Conservation (phyloP, 805 yeast genomes). For the Ogataea paraovalis region DNA sequence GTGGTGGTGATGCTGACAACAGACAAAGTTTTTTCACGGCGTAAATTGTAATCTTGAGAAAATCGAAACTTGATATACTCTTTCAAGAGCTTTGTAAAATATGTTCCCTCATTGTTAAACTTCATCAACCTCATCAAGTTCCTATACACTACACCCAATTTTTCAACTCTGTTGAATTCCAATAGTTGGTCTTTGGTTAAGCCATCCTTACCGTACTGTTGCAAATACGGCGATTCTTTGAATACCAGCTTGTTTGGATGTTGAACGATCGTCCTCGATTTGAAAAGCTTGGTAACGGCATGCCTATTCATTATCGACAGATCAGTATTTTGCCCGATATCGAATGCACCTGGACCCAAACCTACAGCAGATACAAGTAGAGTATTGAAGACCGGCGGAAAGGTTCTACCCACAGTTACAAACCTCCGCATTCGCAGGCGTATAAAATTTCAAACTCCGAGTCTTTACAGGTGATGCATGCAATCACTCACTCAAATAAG, state of each 20-base stretch:
- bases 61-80: slow-evolving; percentile 17
- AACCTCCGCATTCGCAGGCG: no score
- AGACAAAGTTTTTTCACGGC: slow-evolving; percentile 9
- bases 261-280: background rate
- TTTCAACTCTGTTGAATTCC: background rate
- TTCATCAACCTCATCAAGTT: slow-evolving; percentile 16
- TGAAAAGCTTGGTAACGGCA: no score
- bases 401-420: no score
- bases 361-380: no score
- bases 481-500: no score
- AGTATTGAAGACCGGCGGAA: no score
- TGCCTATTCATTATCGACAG: background rate
- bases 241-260: background rate
- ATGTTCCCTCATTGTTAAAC: slow-evolving; percentile 8
- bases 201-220: background rate
- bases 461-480: no score
- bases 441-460: no score
- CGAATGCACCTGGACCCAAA: no score
- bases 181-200: background rate
- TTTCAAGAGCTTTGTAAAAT: slow-evolving; percentile 5
- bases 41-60: slow-evolving; percentile 20
- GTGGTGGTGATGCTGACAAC: no score
- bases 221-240: background rate
- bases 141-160: slow-evolving; percentile 17
- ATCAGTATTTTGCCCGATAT: no score